phyloP scores from a whole-genome alignment of 2,329 filamentous ascomycete species.

The Trichoderma lentiforme region DNA sequence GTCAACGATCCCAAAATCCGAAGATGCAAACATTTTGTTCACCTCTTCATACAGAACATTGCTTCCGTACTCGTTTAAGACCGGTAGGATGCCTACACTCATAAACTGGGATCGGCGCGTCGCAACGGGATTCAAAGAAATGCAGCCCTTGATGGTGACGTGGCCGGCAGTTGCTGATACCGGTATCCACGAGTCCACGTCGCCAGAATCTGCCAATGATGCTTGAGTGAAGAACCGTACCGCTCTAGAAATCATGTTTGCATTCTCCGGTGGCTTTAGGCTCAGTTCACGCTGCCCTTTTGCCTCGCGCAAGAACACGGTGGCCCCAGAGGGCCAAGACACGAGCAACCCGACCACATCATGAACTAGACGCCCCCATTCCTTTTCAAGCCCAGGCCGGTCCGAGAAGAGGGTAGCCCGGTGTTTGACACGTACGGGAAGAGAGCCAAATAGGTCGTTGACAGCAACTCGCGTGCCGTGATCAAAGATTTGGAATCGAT shows the following conservation, averaged over 20 bases:
- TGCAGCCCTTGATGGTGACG: conserved; percentile 64
- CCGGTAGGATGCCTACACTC: conserved; percentile 68
- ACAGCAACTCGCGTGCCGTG: conserved; percentile 76
- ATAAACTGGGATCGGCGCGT: conserved; percentile 77
- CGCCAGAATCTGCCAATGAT: conserved; percentile 53
- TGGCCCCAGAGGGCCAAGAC: conserved; percentile 58
- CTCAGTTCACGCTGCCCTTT: conserved; percentile 35
- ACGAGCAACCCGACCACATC: conserved; percentile 64
- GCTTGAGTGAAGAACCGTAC: conserved; percentile 63
- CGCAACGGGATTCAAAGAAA: conserved; percentile 68
- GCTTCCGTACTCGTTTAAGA: conserved; percentile 52
- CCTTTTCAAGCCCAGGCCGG: conserved; percentile 51
- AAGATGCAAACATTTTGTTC: conserved; percentile 72
- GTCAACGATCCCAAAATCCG: conserved; percentile 68
- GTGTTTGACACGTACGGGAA: conserved; percentile 87
- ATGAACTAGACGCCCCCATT: conserved; percentile 63
- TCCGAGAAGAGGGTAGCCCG: conserved; percentile 55
- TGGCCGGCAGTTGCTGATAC: conserved; percentile 62
- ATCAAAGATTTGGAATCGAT: conserved; percentile 50
- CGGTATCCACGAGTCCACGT: conserved; percentile 62
- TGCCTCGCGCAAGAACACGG: conserved; percentile 57
- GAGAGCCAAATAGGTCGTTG: conserved; percentile 79
- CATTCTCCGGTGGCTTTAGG: conserved; percentile 31
- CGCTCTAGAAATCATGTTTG: conserved; percentile 25
- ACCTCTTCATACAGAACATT: conserved; percentile 73